Percentiles rank a stretch among this genome's conserved stretches.
phyloP scores from a whole-genome alignment of 2,329 filamentous ascomycete species.

The Colletotrichum sp. region DNA sequence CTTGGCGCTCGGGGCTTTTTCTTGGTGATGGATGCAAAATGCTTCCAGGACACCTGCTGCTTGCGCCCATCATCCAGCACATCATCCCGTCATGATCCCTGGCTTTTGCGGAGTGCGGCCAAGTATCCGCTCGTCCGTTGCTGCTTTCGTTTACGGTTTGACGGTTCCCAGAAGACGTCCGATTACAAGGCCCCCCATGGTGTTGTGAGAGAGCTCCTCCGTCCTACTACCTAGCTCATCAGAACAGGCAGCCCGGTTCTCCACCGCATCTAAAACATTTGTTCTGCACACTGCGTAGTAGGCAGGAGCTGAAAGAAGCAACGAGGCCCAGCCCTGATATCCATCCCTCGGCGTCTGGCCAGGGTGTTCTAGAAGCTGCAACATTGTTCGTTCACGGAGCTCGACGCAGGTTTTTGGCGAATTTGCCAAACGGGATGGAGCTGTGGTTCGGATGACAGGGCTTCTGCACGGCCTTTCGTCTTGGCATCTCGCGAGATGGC shows the following conservation, averaged over 20 bases:
- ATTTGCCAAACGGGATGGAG: not conserved
- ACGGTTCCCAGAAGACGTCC: not conserved
- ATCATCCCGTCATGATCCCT: not conserved
- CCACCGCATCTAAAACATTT: conserved; percentile 13
- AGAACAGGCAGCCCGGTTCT: not conserved
- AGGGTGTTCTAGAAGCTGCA: conserved; percentile 1
- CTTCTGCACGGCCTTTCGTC: not conserved
- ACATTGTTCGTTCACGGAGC: not conserved
- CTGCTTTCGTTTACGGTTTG: not conserved
- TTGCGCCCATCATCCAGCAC: not conserved
- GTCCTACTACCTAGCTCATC: not conserved
- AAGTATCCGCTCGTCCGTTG: not conserved
- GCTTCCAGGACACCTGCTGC: not conserved
- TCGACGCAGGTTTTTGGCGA: not conserved
- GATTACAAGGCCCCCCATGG: not conserved
- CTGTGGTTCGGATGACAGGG: not conserved
- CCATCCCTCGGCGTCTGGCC: not conserved
- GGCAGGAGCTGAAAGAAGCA: conserved; percentile 6
- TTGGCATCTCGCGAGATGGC: not conserved
- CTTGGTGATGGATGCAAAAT: not conserved
- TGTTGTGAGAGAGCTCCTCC: not conserved
- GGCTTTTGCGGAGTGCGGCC: not conserved
- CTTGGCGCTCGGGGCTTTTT: not conserved
- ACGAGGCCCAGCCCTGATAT: not conserved
- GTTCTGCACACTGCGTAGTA: not conserved